phyloP scores from a whole-genome alignment of 257 asterid genomes.

The Nicotiana sylvestris region DNA sequence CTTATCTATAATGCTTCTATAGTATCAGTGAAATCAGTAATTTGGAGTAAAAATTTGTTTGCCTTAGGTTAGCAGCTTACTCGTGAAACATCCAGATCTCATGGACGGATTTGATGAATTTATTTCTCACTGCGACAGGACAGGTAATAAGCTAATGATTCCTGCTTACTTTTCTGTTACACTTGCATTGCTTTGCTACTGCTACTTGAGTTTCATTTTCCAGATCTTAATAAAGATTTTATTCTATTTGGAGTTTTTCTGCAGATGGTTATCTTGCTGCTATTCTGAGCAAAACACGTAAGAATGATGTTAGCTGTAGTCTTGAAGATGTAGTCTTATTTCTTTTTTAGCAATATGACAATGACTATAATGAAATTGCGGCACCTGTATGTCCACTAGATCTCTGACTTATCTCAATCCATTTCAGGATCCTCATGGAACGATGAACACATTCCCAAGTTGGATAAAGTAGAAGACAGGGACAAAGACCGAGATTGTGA shows the following conservation, averaged over 20 bases:
- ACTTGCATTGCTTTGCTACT: constrained; percentile 7
- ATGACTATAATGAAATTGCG: not conserved
- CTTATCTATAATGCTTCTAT: constrained; percentile 17
- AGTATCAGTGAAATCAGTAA: constrained; percentile 18
- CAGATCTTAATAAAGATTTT: constrained; percentile 4
- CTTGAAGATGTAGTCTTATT: not conserved
- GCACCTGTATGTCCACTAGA: not conserved
- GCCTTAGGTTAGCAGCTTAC: constrained; percentile 48
- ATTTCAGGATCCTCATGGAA: constrained; percentile 19
- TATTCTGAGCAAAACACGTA: constrained; percentile 14
- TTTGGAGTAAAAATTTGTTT: constrained; percentile 22
- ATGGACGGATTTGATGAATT: constrained; percentile 58
- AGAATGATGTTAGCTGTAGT: not conserved
- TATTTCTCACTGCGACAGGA: constrained; percentile 43
- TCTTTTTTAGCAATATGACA: not conserved
- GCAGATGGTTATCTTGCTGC: constrained; percentile 17
- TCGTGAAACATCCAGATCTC: constrained; percentile 52
- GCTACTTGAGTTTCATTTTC: constrained; percentile 14
- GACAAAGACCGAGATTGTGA: constrained; percentile 22
- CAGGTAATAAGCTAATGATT: constrained; percentile 34
- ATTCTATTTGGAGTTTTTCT: constrained; percentile 6
- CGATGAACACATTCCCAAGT: constrained; percentile 10
- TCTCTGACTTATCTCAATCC: not conserved
- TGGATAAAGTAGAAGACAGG: constrained; percentile 15
- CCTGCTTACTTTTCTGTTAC: constrained; percentile 12